A percentile compares a stretch with the other conserved stretches of the same genome.
Conservation (phyloP, 768 basidiomycete genomes). For the Boletus fagicola region DNA sequence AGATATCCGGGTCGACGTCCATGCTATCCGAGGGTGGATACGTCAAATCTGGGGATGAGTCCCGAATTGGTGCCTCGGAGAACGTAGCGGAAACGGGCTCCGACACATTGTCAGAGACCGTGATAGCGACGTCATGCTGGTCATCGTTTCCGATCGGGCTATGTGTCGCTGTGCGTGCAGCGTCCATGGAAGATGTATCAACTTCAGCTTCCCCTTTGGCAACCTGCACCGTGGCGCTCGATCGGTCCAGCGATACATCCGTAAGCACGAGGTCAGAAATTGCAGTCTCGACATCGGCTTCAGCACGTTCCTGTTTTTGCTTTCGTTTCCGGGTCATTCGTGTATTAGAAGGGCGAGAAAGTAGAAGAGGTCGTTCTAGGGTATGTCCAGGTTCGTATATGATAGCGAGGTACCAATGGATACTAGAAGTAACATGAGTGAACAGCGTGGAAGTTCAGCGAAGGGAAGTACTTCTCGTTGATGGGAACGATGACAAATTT, state of each 20-base stretch:
- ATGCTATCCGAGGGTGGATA: constrained; percentile 26
- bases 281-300: constrained; percentile 1
- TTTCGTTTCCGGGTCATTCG: constrained; percentile 26
- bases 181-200: constrained; percentile 15
- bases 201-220: constrained; percentile 11
- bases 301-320: constrained; percentile 13
- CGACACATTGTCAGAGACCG: constrained; percentile 6
- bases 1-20: constrained; percentile 24
- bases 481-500: constrained; percentile 94
- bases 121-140: constrained; percentile 9
- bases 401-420: constrained; percentile 97
- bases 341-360: background rate
- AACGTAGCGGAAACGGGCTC: constrained; percentile 9
- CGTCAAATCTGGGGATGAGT: constrained; percentile 15
- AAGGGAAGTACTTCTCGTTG: constrained; percentile 78
- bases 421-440: constrained; percentile 42
- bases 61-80: constrained; percentile 11
- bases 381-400: constrained; percentile 77
- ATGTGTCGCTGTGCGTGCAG: constrained; percentile 24
- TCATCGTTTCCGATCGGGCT: constrained; percentile 16
- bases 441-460: background rate
- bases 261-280: background rate
- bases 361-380: constrained; percentile 49
- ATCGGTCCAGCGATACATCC: constrained; percentile 2
- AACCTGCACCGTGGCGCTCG: background rate